A percentile compares a stretch with the other conserved stretches of the same genome.
These are phyloP conservation scores for Russula dissimulans DNA, from an alignment of 768 basidiomycete genomes.

Conservation along the genomic window DNA sequence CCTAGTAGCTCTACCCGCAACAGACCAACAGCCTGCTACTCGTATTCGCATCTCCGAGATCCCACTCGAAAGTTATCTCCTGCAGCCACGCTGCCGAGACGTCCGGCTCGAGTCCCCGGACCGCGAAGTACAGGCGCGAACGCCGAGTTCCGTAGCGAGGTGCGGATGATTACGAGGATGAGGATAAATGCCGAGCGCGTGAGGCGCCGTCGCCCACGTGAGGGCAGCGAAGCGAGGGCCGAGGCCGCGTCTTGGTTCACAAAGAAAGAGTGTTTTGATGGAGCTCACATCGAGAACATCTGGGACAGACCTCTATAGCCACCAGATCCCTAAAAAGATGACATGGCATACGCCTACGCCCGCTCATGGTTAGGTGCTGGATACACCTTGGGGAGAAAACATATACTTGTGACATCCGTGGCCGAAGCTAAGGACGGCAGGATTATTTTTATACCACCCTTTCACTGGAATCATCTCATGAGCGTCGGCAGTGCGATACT, in stretches of 20 bases:
- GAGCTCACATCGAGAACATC: not conserved
- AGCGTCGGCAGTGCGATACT: not conserved
- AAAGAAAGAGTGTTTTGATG: not conserved
- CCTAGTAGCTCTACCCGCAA: not conserved
- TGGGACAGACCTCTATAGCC: conserved; percentile 34
- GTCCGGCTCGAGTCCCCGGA: not conserved
- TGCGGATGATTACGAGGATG: conserved; percentile 28
- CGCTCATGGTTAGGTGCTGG: not conserved
- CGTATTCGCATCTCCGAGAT: conserved; percentile 7
- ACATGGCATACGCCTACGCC: conserved; percentile 31
- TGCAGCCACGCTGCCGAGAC: not conserved
- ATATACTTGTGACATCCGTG: conserved; percentile 38
- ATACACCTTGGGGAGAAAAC: conserved; percentile 8
- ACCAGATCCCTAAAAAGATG: conserved; percentile 37
- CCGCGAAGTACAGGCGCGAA: conserved; percentile 25
- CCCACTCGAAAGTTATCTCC: conserved; percentile 9
- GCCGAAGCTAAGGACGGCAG: conserved; percentile 42
- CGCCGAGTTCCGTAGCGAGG: conserved; percentile 21
- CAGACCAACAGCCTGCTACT: not conserved
- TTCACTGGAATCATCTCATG: not conserved
- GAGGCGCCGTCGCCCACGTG: conserved; percentile 29
- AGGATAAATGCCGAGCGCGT: conserved; percentile 27
- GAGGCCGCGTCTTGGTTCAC: conserved; percentile 31
- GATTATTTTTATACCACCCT: conserved; percentile 18
- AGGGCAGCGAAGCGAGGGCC: conserved; percentile 33